Base-by-base conservation (phyloP, 805 yeast species). In the Cyberlindnera xishuangbannaensis region DNA sequence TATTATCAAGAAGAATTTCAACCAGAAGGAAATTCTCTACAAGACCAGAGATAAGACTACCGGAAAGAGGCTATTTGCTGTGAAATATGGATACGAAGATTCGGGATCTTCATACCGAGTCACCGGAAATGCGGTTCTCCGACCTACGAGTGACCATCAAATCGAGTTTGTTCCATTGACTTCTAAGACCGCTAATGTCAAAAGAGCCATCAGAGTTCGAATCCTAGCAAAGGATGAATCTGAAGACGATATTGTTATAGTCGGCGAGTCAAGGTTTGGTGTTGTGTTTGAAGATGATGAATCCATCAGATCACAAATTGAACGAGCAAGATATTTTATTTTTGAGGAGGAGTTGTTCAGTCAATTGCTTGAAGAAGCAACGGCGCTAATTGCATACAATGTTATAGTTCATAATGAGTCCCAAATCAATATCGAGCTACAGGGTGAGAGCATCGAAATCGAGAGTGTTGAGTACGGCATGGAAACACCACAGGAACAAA, bases 331-430 rank as follows among this genome's bases (percentile, higher is more conserved):
- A 29, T 78, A 71, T 42, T 73, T 75, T 39, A 64, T 88, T 7
- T 90, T 90, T 60, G 97, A 90, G 51, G 92, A 84, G 50, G 97
- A 90, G 55, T 64, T 90, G 34, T 85, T 85, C 61, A 76, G 73
- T 55, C 87, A 80, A 46, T 58, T 90, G 35, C 67, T 78, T 16
- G 73, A 78, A 42, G 98, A 90, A 56, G 85, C 95, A 1, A 69
- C 79, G 19, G 53, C 67, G 6, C 61, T 90, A 37, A 69, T 79
- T 8, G 74, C 86, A 14, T 75, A 78, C 44, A 79, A 82, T 34
- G 90, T 85, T 4, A 66, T 68, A 12, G 69, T 78, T 13, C 76
- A 82, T 19, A 71, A 69, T 33, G 74, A 71, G 31, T 76, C 78
- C 39, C 78, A 76, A 44, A 71, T 88, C 15, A 65, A 71, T 1